A percentile compares a stretch with the other conserved stretches of the same genome.
These are phyloP conservation scores for Ustilago shanxiensis DNA, from an alignment of 1,284 basidiomycete species.

Conservation along the genomic window DNA sequence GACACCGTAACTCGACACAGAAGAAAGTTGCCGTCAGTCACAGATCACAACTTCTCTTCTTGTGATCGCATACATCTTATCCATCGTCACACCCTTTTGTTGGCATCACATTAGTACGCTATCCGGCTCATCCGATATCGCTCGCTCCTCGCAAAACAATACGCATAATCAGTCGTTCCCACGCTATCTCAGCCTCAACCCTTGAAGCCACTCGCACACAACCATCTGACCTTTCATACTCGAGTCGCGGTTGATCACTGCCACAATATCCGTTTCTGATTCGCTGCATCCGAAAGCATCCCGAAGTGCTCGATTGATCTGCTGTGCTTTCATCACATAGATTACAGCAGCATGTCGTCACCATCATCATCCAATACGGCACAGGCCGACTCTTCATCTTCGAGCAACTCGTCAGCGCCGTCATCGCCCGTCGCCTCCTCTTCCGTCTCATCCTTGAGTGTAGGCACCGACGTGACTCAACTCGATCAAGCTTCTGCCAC, in stretches of 20 bases:
- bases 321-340: background rate
- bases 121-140: background rate
- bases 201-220: background rate
- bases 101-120: background rate
- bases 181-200: background rate
- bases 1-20: background rate
- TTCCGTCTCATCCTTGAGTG: slow-evolving; percentile 29
- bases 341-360: slow-evolving; percentile 17
- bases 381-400: slow-evolving; percentile 28
- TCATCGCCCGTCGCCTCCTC: slow-evolving; percentile 35
- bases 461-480: slow-evolving; percentile 33
- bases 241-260: background rate
- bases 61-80: background rate
- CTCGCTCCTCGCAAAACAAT: background rate
- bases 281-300: slow-evolving; percentile 2
- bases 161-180: background rate
- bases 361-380: slow-evolving; percentile 12
- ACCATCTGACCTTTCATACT: background rate
- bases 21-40: slow-evolving; percentile 1
- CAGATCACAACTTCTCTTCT: background rate
- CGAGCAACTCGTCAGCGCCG: slow-evolving; percentile 35
- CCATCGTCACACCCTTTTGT: too few species aligned
- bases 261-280: too few species aligned
- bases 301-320: background rate
- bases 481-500: slow-evolving; percentile 57